Evolutionary conservation across 345 rosid genomes (phyloP).

Genomic region (Lepidium didymum): DNA sequence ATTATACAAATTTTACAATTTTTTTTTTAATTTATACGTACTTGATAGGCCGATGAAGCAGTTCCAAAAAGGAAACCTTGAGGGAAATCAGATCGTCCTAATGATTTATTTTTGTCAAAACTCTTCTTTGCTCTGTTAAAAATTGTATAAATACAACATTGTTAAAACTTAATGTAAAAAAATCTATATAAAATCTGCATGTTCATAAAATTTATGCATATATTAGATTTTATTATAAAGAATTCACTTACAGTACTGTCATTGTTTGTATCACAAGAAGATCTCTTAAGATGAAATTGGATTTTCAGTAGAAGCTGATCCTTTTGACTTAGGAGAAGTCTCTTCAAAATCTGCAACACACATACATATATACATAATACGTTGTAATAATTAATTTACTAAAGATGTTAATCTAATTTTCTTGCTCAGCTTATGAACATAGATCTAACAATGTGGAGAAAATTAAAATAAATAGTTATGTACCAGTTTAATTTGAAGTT

Average conservation of each 20-base stretch:
- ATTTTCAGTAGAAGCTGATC: neutral
- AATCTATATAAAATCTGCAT: neutral
- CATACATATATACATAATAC: neutral
- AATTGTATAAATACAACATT: neutral
- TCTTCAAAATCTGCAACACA: neutral
- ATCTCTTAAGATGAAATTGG: neutral
- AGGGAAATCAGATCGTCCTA: slow-evolving; percentile 16
- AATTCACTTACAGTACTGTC: slow-evolving; percentile 5
- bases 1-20: too few species aligned
- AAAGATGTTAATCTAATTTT: neutral
- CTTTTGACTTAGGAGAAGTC: neutral
- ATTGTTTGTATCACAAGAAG: neutral
- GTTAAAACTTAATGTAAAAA: neutral
- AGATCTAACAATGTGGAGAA: neutral
- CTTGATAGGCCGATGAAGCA: slow-evolving; percentile 31
- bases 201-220: neutral
- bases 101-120: neutral
- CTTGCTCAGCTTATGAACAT: slow-evolving; percentile 2
- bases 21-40: neutral
- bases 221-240: neutral
- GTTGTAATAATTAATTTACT: neutral
- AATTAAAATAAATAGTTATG: neutral
- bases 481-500: neutral
- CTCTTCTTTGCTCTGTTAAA: slow-evolving; percentile 5
- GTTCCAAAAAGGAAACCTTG: slow-evolving; percentile 27